Percentiles rank a stretch among this genome's conserved stretches.
Conservation (phyloP, 331 rosid species). For the Spiraea crenata region DNA sequence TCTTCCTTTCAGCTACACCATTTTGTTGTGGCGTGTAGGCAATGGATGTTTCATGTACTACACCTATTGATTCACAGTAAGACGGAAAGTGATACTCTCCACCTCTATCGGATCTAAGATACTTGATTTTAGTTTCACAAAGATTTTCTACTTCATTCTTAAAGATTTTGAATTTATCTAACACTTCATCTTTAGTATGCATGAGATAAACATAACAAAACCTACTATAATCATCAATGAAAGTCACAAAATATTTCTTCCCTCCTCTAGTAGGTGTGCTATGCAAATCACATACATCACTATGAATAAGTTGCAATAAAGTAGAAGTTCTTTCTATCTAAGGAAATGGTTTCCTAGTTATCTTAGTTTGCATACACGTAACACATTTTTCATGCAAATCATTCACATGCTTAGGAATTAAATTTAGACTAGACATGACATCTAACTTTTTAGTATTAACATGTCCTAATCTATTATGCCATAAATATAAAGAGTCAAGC, state of each 20-base stretch:
- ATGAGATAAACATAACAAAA: not conserved
- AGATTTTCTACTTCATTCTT: slow-evolving; percentile 9
- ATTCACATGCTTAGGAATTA: not conserved
- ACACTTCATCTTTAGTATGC: slow-evolving; percentile 10
- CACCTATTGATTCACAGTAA: not conserved
- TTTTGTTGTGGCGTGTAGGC: not conserved
- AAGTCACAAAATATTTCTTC: not conserved
- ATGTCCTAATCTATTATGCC: slow-evolving; percentile 1
- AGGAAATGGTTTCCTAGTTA: not conserved
- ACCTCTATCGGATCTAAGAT: no score
- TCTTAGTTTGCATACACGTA: no score
- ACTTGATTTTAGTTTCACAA: not conserved
- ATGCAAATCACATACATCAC: not conserved
- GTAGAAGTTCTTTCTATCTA: no score
- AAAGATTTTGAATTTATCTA: not conserved
- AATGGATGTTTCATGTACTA: not conserved
- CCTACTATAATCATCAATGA: no score
- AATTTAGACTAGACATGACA: not conserved
- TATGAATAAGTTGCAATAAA: not conserved
- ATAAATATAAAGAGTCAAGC: not conserved
- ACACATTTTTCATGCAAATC: not conserved
- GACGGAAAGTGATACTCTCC: no score
- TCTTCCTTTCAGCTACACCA: not conserved
- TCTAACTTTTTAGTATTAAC: no score
- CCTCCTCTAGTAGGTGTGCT: not conserved